Percentiles rank a stretch among this genome's conserved stretches.
These are phyloP conservation scores for Haplosporangium sp. DNA, from an alignment of 371 early-diverging fungal genomes.

Conservation along the genomic window DNA sequence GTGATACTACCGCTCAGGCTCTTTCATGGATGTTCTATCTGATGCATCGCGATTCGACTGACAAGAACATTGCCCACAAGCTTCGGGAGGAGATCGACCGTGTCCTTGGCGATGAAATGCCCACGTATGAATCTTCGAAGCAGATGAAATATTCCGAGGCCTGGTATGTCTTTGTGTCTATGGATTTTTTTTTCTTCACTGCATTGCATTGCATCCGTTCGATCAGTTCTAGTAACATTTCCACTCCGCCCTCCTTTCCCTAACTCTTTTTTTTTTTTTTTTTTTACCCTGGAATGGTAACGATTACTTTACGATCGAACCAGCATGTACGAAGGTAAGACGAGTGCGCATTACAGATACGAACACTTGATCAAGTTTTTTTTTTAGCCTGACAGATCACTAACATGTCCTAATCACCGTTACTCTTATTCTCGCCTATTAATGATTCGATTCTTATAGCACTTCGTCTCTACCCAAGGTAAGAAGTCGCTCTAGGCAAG, in stretches of 20 bases:
- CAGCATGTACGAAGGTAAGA: too few relatives aligned
- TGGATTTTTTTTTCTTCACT: too few relatives aligned
- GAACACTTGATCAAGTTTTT: not conserved
- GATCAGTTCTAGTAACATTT: too few relatives aligned
- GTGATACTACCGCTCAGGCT: constrained; percentile 65
- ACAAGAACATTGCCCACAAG: constrained; percentile 65
- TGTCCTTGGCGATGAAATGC: constrained; percentile 39
- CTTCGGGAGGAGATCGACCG: constrained; percentile 69
- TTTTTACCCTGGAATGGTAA: too few relatives aligned
- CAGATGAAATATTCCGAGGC: constrained; percentile 54
- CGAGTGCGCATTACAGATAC: too few relatives aligned
- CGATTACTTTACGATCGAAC: too few relatives aligned
- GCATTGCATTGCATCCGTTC: too few relatives aligned
- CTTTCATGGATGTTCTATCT: constrained; percentile 74
- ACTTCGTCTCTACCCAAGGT: constrained; percentile 74
- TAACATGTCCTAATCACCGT: too few relatives aligned
- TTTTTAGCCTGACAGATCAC: not conserved
- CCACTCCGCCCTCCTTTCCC: too few relatives aligned
- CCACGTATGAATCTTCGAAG: constrained; percentile 49
- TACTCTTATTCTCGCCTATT: not conserved
- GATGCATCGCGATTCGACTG: constrained; percentile 56
- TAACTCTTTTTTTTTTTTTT: too few relatives aligned
- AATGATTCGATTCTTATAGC: constrained; percentile 58
- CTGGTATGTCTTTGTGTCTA: constrained; percentile 34
- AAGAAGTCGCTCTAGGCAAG: too few relatives aligned